These are phyloP conservation scores for Cutaneotrichosporon sp. DNA, from an alignment of 1,284 basidiomycete genomes.

Conservation along the genomic window DNA sequence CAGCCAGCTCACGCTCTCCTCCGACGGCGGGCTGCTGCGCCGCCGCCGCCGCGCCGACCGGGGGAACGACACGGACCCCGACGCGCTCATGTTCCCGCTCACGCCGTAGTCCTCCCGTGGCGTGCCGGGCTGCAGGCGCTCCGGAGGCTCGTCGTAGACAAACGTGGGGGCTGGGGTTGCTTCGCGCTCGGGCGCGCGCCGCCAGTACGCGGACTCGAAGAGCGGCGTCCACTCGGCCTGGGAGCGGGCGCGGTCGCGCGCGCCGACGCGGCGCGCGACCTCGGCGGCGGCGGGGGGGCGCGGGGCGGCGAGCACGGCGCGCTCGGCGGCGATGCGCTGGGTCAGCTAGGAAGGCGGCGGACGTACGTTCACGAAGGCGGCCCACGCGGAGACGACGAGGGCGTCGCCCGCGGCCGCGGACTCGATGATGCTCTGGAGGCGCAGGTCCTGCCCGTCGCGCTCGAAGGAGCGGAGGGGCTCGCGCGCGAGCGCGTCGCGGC, in stretches of 20 bases:
- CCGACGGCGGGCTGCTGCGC: too few relatives aligned
- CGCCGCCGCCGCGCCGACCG: background rate
- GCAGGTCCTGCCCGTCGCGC: conserved; percentile 13
- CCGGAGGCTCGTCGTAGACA: conserved; percentile 7
- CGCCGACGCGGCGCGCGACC: background rate
- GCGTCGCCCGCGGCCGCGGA: conserved; percentile 9
- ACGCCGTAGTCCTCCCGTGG: background rate
- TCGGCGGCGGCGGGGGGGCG: too few relatives aligned
- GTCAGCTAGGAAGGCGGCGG: background rate
- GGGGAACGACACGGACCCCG: background rate
- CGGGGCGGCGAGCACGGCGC: too few relatives aligned
- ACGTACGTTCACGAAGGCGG: conserved; percentile 18
- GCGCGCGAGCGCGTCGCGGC: conserved; percentile 5
- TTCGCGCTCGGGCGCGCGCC: background rate
- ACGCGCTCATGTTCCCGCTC: background rate
- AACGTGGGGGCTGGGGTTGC: conserved; percentile 1
- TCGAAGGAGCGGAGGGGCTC: conserved; percentile 1
- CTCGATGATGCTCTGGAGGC: conserved; percentile 15
- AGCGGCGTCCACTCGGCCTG: background rate
- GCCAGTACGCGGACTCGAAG: background rate
- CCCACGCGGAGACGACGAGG: conserved; percentile 20
- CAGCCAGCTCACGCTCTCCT: background rate
- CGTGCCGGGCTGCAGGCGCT: background rate
- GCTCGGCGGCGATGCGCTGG: background rate
- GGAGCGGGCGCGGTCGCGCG: background rate